Conservation (phyloP, 129 eudicot species). For the Logfia minima region DNA sequence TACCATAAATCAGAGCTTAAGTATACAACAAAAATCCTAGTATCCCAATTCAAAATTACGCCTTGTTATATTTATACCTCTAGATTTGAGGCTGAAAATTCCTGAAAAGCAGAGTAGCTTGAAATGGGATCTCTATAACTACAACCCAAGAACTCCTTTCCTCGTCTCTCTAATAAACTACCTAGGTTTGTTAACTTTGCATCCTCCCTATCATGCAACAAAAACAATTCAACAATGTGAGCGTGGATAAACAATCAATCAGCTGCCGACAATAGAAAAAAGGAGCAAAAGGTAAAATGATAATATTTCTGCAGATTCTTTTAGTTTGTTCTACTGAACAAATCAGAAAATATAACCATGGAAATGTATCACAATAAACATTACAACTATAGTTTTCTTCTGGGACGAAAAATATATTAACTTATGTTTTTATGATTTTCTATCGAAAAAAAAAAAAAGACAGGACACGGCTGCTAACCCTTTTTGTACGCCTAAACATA, state of each 20-base stretch:
- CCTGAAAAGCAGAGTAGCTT: constrained; percentile 72
- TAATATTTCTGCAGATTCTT: not conserved
- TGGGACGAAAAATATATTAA: not conserved
- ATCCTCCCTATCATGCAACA: constrained; percentile 39
- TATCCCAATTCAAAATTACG: not conserved
- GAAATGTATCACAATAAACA: not conserved
- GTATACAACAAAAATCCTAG: not conserved
- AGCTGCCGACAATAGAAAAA: not conserved
- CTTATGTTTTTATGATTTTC: not conserved
- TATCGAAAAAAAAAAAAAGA: no score
- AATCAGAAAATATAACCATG: not conserved
- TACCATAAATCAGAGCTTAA: constrained; percentile 25
- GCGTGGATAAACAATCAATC: constrained; percentile 13
- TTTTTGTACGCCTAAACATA: no score
- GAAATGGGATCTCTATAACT: constrained; percentile 78
- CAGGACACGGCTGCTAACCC: no score
- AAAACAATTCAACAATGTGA: not conserved
- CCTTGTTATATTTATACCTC: constrained; percentile 47
- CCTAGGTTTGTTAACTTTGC: constrained; percentile 70
- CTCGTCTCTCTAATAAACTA: constrained; percentile 59
- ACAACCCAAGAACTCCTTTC: constrained; percentile 65
- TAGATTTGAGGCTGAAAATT: constrained; percentile 71
- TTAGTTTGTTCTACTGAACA: not conserved
- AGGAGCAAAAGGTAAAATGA: not conserved
- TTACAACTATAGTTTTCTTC: not conserved